These are phyloP conservation scores for Suillus weaverae DNA, from an alignment of 768 basidiomycete species.

Conservation along the genomic window DNA sequence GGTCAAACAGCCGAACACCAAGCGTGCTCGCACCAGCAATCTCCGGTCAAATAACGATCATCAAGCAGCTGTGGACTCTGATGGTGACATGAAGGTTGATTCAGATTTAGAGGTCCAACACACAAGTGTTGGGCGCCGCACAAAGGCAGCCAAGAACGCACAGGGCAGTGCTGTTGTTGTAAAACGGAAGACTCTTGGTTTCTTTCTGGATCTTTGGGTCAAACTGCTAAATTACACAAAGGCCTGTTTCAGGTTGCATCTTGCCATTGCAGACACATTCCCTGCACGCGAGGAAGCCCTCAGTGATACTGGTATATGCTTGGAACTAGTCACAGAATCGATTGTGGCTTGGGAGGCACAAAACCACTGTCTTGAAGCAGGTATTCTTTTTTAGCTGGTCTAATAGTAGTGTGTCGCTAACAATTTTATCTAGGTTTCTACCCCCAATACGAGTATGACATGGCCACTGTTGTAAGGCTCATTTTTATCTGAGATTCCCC, in stretches of 20 bases:
- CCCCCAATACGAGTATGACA: neutral
- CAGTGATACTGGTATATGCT: neutral
- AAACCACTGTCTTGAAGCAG: neutral
- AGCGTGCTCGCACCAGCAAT: neutral
- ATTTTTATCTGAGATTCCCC: neutral
- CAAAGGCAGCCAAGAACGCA: neutral
- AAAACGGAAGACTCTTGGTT: neutral
- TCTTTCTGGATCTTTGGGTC: neutral
- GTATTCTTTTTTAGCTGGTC: neutral
- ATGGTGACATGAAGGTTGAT: neutral
- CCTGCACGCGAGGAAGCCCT: neutral
- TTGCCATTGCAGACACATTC: neutral
- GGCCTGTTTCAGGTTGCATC: neutral
- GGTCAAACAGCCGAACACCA: neutral
- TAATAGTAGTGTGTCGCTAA: neutral
- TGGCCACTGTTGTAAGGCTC: neutral
- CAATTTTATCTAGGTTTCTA: neutral
- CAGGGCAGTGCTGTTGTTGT: neutral
- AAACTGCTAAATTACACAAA: neutral
- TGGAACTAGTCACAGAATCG: neutral
- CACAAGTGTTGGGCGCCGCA: neutral
- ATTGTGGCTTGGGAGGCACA: neutral
- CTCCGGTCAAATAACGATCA: neutral
- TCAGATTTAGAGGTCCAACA: neutral
- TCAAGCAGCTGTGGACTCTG: neutral